A percentile compares a stretch with the other conserved stretches of the same genome.
phyloP scores from a whole-genome alignment of 169 alveolate genomes.

The Eimeria maxima region DNA sequence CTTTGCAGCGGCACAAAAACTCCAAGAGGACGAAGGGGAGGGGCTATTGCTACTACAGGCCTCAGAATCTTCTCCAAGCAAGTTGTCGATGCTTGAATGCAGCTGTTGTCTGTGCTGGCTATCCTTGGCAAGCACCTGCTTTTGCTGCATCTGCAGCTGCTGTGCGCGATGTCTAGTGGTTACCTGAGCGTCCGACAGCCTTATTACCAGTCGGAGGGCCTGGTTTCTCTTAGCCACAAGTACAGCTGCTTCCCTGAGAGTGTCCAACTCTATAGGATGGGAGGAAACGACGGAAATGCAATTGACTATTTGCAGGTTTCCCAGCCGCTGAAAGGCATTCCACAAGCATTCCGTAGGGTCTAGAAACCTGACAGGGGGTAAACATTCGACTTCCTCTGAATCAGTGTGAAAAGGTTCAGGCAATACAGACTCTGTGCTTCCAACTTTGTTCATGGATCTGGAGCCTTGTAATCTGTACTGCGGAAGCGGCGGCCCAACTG shows the following conservation, averaged over 20 bases:
- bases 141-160: conserved; percentile 45
- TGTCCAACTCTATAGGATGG: conserved; percentile 83
- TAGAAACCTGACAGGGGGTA: conserved; percentile 63
- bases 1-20: conserved; percentile 32
- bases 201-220: conserved; percentile 80
- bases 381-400: neutral
- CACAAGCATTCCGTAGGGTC: conserved; percentile 73
- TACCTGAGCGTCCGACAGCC: conserved; percentile 48
- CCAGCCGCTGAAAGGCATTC: conserved; percentile 79
- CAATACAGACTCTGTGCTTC: neutral
- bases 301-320: conserved; percentile 85
- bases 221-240: conserved; percentile 85
- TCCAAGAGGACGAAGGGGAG: neutral
- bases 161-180: neutral
- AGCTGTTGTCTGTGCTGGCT: neutral
- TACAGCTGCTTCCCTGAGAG: conserved; percentile 84
- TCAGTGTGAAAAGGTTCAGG: neutral
- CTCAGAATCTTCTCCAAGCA: conserved; percentile 44
- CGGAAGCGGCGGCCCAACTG: conserved; percentile 62
- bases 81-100: neutral
- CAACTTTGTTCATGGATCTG: neutral
- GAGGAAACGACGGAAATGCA: conserved; percentile 85
- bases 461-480: conserved; percentile 15
- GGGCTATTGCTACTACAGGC: neutral
- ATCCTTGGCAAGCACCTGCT: neutral